phyloP scores from a whole-genome alignment of 139 green algal genomes.

The Chlamydomonas applanata region DNA sequence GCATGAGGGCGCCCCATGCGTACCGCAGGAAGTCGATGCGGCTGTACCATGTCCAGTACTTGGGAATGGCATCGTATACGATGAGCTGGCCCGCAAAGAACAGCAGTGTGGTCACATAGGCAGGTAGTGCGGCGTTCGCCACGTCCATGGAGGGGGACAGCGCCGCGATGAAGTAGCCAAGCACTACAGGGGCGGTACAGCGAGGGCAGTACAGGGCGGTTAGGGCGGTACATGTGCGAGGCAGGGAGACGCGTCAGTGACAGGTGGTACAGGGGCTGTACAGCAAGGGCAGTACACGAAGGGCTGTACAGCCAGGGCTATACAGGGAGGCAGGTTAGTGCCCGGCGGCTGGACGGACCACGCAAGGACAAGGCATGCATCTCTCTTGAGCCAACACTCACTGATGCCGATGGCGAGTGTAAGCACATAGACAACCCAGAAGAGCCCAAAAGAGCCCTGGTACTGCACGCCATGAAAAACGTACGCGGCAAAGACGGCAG shows the following conservation, averaged over 20 bases:
- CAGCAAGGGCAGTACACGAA: background rate
- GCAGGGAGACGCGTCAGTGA: background rate
- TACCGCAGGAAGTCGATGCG: slow-evolving; percentile 53
- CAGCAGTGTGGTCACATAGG: slow-evolving; percentile 57
- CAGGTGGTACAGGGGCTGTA: background rate
- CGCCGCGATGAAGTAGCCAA: background rate
- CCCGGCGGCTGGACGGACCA: too few species aligned
- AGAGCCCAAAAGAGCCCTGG: slow-evolving; percentile 35
- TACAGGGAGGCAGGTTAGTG: too few species aligned
- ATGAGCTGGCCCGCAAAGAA: slow-evolving; percentile 72
- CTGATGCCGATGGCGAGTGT: slow-evolving; percentile 28
- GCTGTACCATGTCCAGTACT: slow-evolving; percentile 48
- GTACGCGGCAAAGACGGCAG: background rate
- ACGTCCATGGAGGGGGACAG: slow-evolving; percentile 51
- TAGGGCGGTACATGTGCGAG: background rate
- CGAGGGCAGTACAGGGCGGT: background rate
- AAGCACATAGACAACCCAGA: slow-evolving; percentile 51
- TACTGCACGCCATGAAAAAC: slow-evolving; percentile 25
- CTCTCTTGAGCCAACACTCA: too few species aligned
- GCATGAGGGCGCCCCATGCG: slow-evolving; percentile 49
- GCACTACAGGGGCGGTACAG: background rate
- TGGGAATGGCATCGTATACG: slow-evolving; percentile 59
- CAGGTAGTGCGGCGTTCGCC: slow-evolving; percentile 64
- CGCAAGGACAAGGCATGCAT: too few species aligned
- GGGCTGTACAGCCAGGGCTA: too few species aligned